These are phyloP conservation scores for Discostella stelligeroides DNA, from an alignment of 108 stramenopile genomes.

Conservation along the genomic window DNA sequence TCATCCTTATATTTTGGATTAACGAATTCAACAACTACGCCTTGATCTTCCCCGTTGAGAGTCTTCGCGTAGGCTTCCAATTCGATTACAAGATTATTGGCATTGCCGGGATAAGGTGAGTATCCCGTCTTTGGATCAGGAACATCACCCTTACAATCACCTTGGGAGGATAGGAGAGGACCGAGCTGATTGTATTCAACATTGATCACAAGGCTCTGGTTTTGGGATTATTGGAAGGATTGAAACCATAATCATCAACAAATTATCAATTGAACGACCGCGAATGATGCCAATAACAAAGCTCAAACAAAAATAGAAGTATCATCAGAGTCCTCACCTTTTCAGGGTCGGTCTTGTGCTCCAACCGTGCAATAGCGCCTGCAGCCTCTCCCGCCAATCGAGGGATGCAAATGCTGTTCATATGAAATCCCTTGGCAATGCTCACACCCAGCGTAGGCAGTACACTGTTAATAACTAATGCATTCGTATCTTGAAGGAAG, in stretches of 20 bases:
- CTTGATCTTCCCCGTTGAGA: conserved; percentile 71
- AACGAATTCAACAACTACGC: conserved; percentile 95
- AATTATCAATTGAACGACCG: too few species aligned
- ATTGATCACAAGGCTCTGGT: conserved; percentile 89
- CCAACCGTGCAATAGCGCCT: conserved; percentile 95
- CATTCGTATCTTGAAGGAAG: conserved; percentile 99
- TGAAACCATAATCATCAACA: too few species aligned
- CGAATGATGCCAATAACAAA: background rate
- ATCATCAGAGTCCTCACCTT: conserved; percentile 45
- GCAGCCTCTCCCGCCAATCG: conserved; percentile 97
- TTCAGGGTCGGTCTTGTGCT: conserved; percentile 88
- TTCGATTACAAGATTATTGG: conserved; percentile 94
- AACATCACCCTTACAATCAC: conserved; percentile 88
- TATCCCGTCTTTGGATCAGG: conserved; percentile 90
- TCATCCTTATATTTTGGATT: conserved; percentile 99
- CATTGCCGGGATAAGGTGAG: conserved; percentile 95
- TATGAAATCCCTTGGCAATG: conserved; percentile 82
- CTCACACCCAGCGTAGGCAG: conserved; percentile 96
- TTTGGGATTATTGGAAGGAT: background rate
- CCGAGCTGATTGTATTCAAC: conserved; percentile 99
- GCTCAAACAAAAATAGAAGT: background rate
- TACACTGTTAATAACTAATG: conserved; percentile 92
- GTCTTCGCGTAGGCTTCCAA: conserved; percentile 81
- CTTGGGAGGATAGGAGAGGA: conserved; percentile 86
- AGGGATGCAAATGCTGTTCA: conserved; percentile 98